A percentile compares a stretch with the other conserved stretches of the same genome.
Conservation (phyloP, 2,329 filamentous ascomycete species). For the Nannizzia gypsea region DNA sequence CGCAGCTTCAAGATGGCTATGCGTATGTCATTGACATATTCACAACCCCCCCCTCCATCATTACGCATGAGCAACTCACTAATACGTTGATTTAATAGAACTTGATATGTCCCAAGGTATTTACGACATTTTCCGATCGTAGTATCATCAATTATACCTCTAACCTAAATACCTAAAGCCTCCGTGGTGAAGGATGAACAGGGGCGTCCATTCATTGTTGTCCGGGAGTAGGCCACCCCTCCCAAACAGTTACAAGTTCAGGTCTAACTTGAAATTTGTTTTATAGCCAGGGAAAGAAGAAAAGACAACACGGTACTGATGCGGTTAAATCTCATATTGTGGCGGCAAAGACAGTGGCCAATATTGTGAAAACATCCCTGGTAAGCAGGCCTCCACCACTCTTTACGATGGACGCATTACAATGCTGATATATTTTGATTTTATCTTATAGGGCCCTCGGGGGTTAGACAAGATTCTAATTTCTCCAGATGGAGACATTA, state of each 20-base stretch:
- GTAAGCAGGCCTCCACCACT: conserved; percentile 30
- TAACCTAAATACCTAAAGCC: conserved; percentile 32
- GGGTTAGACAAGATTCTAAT: conserved; percentile 99
- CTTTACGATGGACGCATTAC: not conserved
- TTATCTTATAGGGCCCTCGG: conserved; percentile 55
- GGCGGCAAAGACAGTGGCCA: conserved; percentile 87
- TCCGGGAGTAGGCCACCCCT: conserved; percentile 61
- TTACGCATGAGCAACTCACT: conserved; percentile 13
- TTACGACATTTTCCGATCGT: not conserved
- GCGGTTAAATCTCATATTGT: conserved; percentile 98
- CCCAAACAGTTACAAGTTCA: not conserved
- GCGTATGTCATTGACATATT: conserved; percentile 30
- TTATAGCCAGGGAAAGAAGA: conserved; percentile 86
- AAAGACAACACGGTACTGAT: conserved; percentile 89
- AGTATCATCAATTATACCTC: not conserved
- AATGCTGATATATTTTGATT: not conserved
- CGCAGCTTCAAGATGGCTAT: conserved; percentile 36
- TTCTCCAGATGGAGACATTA: conserved; percentile 96
- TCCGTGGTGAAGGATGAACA: conserved; percentile 92
- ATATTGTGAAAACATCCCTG: conserved; percentile 93
- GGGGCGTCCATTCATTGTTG: conserved; percentile 93
- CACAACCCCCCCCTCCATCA: conserved; percentile 24
- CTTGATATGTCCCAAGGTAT: conserved; percentile 39
- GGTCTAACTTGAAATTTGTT: conserved; percentile 13
- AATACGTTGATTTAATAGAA: conserved; percentile 24